Percentiles rank a stretch among this genome's conserved stretches.
Evolutionary conservation across 306 rosid species (phyloP).

Genomic region (Geum urbanum): DNA sequence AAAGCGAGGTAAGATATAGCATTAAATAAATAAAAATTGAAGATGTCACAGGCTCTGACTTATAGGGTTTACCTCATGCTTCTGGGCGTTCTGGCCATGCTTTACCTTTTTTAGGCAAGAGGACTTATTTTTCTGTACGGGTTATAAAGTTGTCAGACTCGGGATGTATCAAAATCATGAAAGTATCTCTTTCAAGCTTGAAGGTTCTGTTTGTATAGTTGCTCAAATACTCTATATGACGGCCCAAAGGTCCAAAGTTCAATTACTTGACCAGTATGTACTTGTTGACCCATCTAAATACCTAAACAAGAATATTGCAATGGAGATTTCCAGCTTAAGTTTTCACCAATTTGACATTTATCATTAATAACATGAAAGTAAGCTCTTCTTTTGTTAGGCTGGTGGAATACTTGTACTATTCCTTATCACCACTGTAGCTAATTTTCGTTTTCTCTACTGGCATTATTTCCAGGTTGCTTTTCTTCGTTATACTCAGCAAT

Average conservation of each 20-base stretch:
- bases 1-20: slow-evolving; percentile 75
- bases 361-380: background rate
- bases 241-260: background rate
- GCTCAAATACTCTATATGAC: background rate
- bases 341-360: background rate
- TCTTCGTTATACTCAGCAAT: slow-evolving; percentile 92
- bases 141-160: background rate
- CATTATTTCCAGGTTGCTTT: slow-evolving; percentile 61
- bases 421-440: slow-evolving; percentile 10
- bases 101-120: background rate
- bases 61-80: background rate
- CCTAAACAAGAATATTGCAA: too few relatives aligned
- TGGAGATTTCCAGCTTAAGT: background rate
- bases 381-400: slow-evolving; percentile 1
- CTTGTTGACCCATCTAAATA: too few relatives aligned
- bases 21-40: background rate
- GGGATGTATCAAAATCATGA: background rate
- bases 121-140: background rate
- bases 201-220: background rate
- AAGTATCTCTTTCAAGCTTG: background rate
- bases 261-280: background rate
- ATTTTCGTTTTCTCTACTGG: slow-evolving; percentile 14
- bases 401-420: background rate
- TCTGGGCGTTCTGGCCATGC: background rate
- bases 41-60: background rate